These are phyloP conservation scores for Vinca minor DNA, from an alignment of 257 asterid species.

Conservation along the genomic window DNA sequence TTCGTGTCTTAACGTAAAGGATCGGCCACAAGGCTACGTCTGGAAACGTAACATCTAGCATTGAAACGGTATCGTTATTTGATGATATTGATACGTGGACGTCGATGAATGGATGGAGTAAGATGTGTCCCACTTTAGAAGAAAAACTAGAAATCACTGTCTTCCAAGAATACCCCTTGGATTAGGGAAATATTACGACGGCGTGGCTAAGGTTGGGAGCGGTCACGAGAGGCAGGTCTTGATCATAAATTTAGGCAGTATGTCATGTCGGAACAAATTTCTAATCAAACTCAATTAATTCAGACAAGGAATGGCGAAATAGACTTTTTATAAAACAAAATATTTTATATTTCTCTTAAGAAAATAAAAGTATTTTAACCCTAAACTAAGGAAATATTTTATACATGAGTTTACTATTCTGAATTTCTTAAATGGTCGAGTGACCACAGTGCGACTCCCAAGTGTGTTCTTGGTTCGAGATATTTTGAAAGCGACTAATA, in stretches of 20 bases:
- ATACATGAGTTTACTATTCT: too few relatives aligned
- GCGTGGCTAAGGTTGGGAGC: background rate
- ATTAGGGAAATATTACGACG: background rate
- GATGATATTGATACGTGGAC: constrained; percentile 16
- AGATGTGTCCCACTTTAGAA: constrained; percentile 27
- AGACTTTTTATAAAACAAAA: background rate
- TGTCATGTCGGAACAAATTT: constrained; percentile 13
- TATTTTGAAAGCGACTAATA: too few relatives aligned
- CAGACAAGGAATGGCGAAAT: background rate
- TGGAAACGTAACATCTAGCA: constrained; percentile 20
- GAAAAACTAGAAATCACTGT: background rate
- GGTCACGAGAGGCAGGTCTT: constrained; percentile 5
- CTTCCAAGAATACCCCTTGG: background rate
- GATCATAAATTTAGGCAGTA: constrained; percentile 14
- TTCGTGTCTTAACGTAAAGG: constrained; percentile 64
- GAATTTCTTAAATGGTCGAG: too few relatives aligned
- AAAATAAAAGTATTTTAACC: too few relatives aligned
- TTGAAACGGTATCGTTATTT: constrained; percentile 34
- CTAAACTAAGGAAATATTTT: too few relatives aligned
- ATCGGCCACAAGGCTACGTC: constrained; percentile 55
- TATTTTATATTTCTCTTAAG: too few relatives aligned
- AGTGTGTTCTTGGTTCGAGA: too few relatives aligned
- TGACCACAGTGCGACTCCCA: too few relatives aligned
- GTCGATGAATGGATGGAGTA: background rate
- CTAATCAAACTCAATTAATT: too few relatives aligned